phyloP scores from a whole-genome alignment of 371 early-diverging fungal species.

The Fennellomyces sp. region DNA sequence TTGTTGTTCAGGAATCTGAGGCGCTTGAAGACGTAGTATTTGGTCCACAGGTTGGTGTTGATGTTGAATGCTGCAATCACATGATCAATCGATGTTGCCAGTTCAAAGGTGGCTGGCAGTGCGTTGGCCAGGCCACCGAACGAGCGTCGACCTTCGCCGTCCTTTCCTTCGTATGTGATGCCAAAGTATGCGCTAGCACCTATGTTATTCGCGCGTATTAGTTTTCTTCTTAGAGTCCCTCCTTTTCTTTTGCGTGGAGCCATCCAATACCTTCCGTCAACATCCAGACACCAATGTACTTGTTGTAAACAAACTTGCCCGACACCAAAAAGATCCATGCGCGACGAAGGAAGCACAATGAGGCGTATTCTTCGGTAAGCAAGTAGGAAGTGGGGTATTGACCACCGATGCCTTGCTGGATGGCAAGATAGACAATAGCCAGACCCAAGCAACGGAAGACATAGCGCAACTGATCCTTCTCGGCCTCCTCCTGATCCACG shows the following conservation, averaged over 20 bases:
- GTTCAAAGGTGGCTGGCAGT: slow-evolving; percentile 45
- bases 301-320: slow-evolving; percentile 63
- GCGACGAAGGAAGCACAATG: slow-evolving; percentile 39
- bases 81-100: slow-evolving; percentile 61
- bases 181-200: slow-evolving; percentile 65
- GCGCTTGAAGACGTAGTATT: slow-evolving; percentile 75
- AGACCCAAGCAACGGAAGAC: slow-evolving; percentile 48
- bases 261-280: slow-evolving; percentile 59
- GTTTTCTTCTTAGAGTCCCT: background rate
- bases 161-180: slow-evolving; percentile 65
- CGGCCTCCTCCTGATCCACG: slow-evolving; percentile 36
- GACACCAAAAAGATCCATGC: slow-evolving; percentile 49
- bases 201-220: slow-evolving; percentile 1
- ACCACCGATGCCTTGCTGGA: slow-evolving; percentile 54
- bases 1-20: slow-evolving; percentile 70
- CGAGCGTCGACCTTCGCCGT: slow-evolving; percentile 45
- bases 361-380: slow-evolving; percentile 52
- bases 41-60: slow-evolving; percentile 78
- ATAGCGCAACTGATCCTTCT: slow-evolving; percentile 44
- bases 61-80: slow-evolving; percentile 71
- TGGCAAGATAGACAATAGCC: slow-evolving; percentile 54
- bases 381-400: slow-evolving; percentile 53
- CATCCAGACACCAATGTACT: slow-evolving; percentile 76
- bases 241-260: background rate
- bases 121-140: slow-evolving; percentile 70